Evolutionary conservation across 1,284 basidiomycete species (phyloP), one percentile per base, ranked within the genome.

Genomic region (Moesziomyces sp.): DNA sequence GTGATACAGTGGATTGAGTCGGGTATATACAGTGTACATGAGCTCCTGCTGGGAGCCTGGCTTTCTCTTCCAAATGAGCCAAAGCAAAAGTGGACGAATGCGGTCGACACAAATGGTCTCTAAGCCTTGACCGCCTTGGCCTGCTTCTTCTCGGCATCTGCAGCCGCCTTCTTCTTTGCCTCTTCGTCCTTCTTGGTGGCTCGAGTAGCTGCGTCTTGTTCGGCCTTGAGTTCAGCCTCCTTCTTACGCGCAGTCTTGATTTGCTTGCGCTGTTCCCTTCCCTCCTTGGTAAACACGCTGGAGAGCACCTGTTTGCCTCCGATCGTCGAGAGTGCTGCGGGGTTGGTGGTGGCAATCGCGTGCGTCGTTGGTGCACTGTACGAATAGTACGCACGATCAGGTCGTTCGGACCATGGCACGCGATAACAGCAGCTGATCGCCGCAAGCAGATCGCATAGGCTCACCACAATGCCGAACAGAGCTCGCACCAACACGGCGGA

Each of bases 171-270:
- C 47, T 58, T 67, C 38, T 58, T 43, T 3, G 30, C 53, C 23
- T 68, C 45, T 10, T 43, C 56, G n/a, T 61, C 64, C 47, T 66
- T 61, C 42, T 70, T 58, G 6, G 55, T 43, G 5, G 19, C 55
- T 18, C 18, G 46, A 5, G 59, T 55, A 10, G 58, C 54, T 19
- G 66, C 59, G 14, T 59, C 50, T 18, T 60, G 49, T 24, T 61
- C 69, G 4, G 63, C 55, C 33, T 63, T 53, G 40, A 59, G 19
- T 21, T 24, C 50, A 7, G 43, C 56, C 40, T 57, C 49, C 26
- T 62, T 77, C 53, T 77, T 79, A 60, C 69, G 77, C 11, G 79
- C 81, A 24, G 81, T 80, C 70, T 71, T 74, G 58, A 65, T 57
- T 57, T 63, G 43, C 49, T 60, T 60, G 4, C 59, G 47, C 51